Percentiles rank a stretch among this genome's conserved stretches.
Evolutionary conservation across 2,329 filamentous ascomycete genomes (phyloP).

Genomic region (Xylariaceae sp.): DNA sequence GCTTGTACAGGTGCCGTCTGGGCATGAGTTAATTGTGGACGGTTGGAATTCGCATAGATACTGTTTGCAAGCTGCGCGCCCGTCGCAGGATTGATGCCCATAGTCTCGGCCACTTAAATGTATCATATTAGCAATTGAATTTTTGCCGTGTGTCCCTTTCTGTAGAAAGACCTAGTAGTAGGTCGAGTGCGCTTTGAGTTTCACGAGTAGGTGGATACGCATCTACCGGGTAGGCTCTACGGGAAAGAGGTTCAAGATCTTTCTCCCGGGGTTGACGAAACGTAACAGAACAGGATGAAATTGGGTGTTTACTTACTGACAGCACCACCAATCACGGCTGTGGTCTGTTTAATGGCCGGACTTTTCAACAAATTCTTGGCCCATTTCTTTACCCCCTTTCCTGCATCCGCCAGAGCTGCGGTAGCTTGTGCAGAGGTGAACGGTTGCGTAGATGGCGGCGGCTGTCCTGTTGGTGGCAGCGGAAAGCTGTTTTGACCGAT

Average conservation of each 20-base stretch:
- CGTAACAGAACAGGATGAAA: background rate
- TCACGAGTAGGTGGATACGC: too few relatives aligned
- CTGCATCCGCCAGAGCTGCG: conserved; percentile 23
- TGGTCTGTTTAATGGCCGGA: conserved; percentile 27
- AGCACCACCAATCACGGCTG: conserved; percentile 25
- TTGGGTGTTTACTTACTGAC: conserved; percentile 20
- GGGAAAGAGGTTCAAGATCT: background rate
- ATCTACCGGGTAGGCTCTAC: background rate
- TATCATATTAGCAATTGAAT: conserved; percentile 1
- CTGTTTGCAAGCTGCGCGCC: conserved; percentile 16
- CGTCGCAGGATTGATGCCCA: conserved; percentile 12
- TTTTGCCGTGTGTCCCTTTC: background rate
- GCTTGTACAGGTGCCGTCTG: conserved; percentile 18
- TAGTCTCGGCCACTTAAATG: conserved; percentile 18
- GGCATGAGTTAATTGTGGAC: conserved; percentile 16
- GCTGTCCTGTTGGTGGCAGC: conserved; percentile 5
- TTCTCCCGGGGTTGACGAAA: background rate
- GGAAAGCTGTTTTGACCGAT: conserved; percentile 7
- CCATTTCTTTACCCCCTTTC: conserved; percentile 33
- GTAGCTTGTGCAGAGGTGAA: conserved; percentile 25
- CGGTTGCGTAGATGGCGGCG: conserved; percentile 11
- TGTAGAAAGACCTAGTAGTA: conserved; percentile 1
- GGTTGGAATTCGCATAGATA: conserved; percentile 9
- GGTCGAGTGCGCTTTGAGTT: background rate
- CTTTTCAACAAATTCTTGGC: conserved; percentile 31